Conservation (phyloP, 208 protist genomes). For the Acanthamoeba sp. region DNA sequence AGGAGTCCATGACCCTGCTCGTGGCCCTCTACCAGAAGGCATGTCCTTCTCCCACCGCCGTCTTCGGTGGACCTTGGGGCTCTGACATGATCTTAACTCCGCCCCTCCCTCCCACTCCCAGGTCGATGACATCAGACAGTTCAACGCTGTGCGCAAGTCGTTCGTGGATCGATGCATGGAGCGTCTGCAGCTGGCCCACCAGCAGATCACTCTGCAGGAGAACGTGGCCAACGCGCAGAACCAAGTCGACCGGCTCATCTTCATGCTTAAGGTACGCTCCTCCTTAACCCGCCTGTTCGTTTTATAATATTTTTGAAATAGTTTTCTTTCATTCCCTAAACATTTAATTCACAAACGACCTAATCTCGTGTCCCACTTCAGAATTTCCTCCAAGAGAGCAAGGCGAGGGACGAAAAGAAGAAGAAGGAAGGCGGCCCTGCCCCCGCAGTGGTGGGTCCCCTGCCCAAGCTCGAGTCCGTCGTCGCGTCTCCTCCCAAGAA, state of each 20-base stretch:
- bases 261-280: conserved; percentile 22
- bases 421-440: background rate
- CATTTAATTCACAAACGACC: too few relatives aligned
- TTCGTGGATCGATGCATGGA: conserved; percentile 26
- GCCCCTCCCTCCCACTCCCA: background rate
- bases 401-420: background rate
- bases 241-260: conserved; percentile 34
- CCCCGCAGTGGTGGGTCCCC: background rate
- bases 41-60: background rate
- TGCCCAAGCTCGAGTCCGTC: background rate
- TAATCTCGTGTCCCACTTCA: background rate
- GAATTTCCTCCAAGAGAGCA: conserved; percentile 46
- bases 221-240: conserved; percentile 3
- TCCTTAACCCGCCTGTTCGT: too few relatives aligned
- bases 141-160: conserved; percentile 18
- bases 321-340: too few relatives aligned
- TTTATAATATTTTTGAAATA: too few relatives aligned
- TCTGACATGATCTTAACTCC: too few relatives aligned
- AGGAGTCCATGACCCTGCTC: conserved; percentile 37
- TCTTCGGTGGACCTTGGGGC: background rate
- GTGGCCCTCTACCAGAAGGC: conserved; percentile 10
- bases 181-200: background rate
- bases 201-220: background rate
- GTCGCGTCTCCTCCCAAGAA: background rate
- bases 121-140: background rate